phyloP scores from a whole-genome alignment of 495 filamentous ascomycete genomes.

The Tricharina praecox region DNA sequence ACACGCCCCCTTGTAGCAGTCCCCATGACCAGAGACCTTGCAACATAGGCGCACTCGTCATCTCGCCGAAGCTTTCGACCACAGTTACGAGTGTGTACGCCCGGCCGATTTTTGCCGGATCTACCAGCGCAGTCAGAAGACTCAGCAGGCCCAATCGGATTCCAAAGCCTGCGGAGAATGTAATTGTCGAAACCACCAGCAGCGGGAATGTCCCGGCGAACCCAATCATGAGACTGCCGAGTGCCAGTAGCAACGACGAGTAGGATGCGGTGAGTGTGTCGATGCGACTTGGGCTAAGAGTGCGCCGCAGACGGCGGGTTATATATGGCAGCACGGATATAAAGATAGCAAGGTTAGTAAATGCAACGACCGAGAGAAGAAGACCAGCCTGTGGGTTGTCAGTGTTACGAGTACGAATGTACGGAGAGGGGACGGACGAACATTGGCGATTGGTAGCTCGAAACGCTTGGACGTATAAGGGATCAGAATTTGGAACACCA shows the following conservation, averaged over 20 bases:
- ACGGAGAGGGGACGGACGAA: too few relatives aligned
- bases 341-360: conserved; percentile 2
- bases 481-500: conserved; percentile 12
- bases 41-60: conserved; percentile 5
- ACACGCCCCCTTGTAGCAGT: not conserved
- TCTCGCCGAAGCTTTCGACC: conserved; percentile 7
- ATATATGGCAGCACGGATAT: not conserved
- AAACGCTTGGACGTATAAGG: conserved; percentile 3
- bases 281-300: not conserved
- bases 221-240: conserved; percentile 1
- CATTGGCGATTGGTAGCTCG: not conserved
- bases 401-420: too few relatives aligned
- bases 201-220: not conserved
- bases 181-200: not conserved
- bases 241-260: conserved; percentile 1
- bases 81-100: conserved; percentile 4
- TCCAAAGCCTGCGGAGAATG: conserved; percentile 8
- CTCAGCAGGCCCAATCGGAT: conserved; percentile 5
- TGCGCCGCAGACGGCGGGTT: conserved; percentile 1
- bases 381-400: not conserved
- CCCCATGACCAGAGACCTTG: conserved; percentile 4
- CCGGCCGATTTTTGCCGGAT: not conserved
- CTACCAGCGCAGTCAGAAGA: conserved; percentile 5
- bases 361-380: conserved; percentile 6
- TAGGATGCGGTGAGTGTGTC: conserved; percentile 1